A percentile compares a stretch with the other conserved stretches of the same genome.
Evolutionary conservation across 1,284 basidiomycete genomes (phyloP).

Genomic region (Cronartium quercuum): DNA sequence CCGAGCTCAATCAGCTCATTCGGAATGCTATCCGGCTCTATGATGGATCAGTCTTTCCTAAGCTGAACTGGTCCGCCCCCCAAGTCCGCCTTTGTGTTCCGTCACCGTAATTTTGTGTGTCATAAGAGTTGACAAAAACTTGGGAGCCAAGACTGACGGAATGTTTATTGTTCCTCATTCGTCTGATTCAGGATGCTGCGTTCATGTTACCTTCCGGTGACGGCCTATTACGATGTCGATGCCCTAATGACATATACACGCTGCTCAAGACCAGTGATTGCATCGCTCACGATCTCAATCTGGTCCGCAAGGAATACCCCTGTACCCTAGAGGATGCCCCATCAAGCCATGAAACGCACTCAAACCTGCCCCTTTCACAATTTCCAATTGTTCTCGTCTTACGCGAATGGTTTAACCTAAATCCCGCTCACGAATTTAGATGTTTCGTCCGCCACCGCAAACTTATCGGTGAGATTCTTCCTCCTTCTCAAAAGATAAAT

Average conservation of each 20-base stretch:
- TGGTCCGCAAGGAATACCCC: constrained; percentile 56
- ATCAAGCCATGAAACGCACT: not conserved
- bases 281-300: constrained; percentile 68
- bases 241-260: constrained; percentile 83
- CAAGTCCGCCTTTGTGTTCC: constrained; percentile 54
- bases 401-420: constrained; percentile 82
- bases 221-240: constrained; percentile 69
- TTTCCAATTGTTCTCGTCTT: constrained; percentile 79
- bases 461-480: constrained; percentile 60
- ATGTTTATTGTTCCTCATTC: not conserved
- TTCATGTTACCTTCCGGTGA: constrained; percentile 58
- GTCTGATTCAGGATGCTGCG: constrained; percentile 13
- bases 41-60: constrained; percentile 77
- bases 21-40: constrained; percentile 63
- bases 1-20: constrained; percentile 69
- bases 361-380: constrained; percentile 31
- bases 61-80: constrained; percentile 87
- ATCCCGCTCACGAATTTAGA: constrained; percentile 72
- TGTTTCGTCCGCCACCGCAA: constrained; percentile 71
- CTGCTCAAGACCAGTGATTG: constrained; percentile 91
- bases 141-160: constrained; percentile 35
- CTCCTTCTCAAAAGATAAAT: not conserved
- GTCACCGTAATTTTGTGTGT: not conserved
- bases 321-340: not conserved
- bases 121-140: not conserved